Evolutionary conservation across 805 yeast species (phyloP).

Genomic region (Sugiyamaella chiloensis): DNA sequence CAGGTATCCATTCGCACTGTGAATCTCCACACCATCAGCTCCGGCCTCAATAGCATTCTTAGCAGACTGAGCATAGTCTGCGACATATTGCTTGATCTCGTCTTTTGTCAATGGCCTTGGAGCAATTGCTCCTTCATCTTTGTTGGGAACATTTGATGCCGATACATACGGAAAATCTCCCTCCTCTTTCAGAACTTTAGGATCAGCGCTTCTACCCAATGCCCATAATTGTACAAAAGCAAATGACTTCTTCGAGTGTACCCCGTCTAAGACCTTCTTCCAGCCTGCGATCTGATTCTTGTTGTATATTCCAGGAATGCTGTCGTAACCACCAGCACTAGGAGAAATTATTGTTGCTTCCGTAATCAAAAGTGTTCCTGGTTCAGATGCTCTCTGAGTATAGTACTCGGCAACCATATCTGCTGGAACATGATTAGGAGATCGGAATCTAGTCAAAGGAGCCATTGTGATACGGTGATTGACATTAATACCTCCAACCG

Average conservation of each 20-base stretch:
- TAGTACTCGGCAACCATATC: constrained; percentile 54
- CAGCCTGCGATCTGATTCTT: constrained; percentile 86
- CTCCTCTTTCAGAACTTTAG: constrained; percentile 2
- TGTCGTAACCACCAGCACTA: constrained; percentile 40
- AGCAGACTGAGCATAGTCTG: constrained; percentile 52
- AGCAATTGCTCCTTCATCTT: constrained; percentile 5
- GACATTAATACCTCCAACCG: constrained; percentile 28
- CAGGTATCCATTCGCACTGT: constrained; percentile 62
- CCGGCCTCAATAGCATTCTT: constrained; percentile 50
- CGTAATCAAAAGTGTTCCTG: constrained; percentile 59
- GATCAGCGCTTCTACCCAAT: constrained; percentile 40
- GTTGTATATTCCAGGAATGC: constrained; percentile 49
- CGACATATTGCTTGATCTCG: constrained; percentile 43
- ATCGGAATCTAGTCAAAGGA: constrained; percentile 52
- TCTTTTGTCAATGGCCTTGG: constrained; percentile 45
- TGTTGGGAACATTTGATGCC: constrained; percentile 14
- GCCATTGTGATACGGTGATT: constrained; percentile 45
- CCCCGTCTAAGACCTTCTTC: constrained; percentile 46
- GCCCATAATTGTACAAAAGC: constrained; percentile 43
- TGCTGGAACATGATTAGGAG: constrained; percentile 39
- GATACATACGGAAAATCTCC: constrained; percentile 14
- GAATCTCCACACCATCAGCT: constrained; percentile 64
- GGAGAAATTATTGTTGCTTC: constrained; percentile 58
- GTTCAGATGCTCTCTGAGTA: constrained; percentile 48
- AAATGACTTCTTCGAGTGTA: constrained; percentile 41